Conservation (phyloP, 495 filamentous ascomycete genomes). For the Penicillium alfredii region DNA sequence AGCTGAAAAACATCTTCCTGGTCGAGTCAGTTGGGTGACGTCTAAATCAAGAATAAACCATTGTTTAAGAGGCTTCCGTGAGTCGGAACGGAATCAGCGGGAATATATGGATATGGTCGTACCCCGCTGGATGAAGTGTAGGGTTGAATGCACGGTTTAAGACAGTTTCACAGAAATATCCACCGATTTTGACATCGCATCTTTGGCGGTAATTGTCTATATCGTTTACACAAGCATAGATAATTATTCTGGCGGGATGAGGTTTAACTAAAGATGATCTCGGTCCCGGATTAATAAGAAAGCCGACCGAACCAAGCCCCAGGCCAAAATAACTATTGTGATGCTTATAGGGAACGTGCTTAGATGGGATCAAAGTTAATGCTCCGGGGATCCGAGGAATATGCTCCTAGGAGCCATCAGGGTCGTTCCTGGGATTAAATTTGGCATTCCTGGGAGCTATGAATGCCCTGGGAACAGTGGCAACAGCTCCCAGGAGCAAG, state of each 20-base stretch:
- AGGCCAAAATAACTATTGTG: no score
- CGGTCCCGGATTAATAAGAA: no score
- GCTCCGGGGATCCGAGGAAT: no score
- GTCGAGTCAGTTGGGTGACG: constrained; percentile 12
- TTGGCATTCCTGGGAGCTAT: no score
- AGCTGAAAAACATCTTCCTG: constrained; percentile 9
- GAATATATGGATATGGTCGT: constrained; percentile 25
- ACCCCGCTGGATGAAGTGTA: constrained; percentile 9
- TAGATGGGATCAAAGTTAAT: no score
- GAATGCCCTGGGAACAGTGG: no score
- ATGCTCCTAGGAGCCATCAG: no score
- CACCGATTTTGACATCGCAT: constrained; percentile 16
- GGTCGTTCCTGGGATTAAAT: no score
- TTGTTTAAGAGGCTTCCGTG: constrained; percentile 11
- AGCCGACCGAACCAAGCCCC: no score
- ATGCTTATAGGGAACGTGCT: no score
- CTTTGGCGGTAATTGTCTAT: constrained; percentile 14
- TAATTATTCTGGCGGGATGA: constrained; percentile 4
- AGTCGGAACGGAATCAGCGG: constrained; percentile 20
- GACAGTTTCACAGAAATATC: constrained; percentile 10
- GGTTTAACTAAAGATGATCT: no score
- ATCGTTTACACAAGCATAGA: constrained; percentile 20
- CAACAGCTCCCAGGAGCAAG: no score
- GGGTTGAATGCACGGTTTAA: constrained; percentile 13
- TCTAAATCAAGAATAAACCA: constrained; percentile 24